These are phyloP conservation scores for Chlorella sp. DNA, from an alignment of 139 green algal species.

Conservation along the genomic window DNA sequence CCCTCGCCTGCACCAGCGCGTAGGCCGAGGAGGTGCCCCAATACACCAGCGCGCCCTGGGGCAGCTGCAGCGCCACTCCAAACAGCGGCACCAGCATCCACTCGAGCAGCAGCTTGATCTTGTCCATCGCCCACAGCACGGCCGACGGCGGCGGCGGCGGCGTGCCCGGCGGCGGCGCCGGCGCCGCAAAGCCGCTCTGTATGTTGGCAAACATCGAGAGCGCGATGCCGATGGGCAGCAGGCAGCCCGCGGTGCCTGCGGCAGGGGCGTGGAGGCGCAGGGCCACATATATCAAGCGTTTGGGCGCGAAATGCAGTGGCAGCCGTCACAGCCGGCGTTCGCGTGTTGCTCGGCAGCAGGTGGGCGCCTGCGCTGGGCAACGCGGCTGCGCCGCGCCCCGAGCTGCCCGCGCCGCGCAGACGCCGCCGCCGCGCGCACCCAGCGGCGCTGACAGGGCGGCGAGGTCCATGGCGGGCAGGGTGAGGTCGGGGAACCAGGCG, in stretches of 20 bases:
- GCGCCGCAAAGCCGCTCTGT: constrained; percentile 46
- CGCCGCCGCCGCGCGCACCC: constrained; percentile 1
- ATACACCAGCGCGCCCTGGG: constrained; percentile 76
- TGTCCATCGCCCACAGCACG: constrained; percentile 30
- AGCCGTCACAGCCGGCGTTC: too few species aligned
- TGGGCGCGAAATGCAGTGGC: too few species aligned
- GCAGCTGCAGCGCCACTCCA: constrained; percentile 54
- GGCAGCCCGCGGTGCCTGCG: constrained; percentile 45
- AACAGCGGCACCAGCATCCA: constrained; percentile 51
- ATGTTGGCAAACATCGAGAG: constrained; percentile 67
- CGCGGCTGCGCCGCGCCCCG: too few species aligned
- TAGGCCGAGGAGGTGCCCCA: constrained; percentile 60
- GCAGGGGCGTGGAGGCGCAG: too few species aligned
- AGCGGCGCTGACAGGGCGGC: constrained; percentile 37
- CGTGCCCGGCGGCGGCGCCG: not conserved
- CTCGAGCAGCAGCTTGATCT: constrained; percentile 45
- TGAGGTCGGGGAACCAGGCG: constrained; percentile 83
- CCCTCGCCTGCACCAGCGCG: too few species aligned
- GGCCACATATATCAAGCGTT: too few species aligned
- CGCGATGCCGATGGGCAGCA: constrained; percentile 57
- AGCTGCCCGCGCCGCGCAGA: not conserved
- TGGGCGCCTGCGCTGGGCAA: too few species aligned
- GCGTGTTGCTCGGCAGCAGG: too few species aligned
- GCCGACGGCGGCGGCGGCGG: too few species aligned
- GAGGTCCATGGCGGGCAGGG: constrained; percentile 50